These are phyloP conservation scores for Carex pumila DNA, from an alignment of 176 grass and related monocot species.

Conservation along the genomic window DNA sequence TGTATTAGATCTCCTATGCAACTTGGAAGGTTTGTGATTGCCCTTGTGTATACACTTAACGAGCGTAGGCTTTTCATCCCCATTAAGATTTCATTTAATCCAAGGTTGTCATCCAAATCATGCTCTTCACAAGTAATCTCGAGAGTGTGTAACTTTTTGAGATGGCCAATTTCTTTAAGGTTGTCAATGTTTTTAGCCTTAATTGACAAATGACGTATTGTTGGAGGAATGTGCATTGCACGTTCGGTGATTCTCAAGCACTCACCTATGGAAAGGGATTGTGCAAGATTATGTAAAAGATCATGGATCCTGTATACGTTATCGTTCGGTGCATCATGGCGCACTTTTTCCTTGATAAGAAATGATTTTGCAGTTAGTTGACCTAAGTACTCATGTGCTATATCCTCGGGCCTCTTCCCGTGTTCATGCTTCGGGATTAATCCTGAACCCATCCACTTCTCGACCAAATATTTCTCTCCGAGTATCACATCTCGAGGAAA, in stretches of 20 bases:
- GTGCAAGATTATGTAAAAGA: constrained; percentile 19
- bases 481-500: neutral
- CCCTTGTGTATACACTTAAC: neutral
- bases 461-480: neutral
- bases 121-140: neutral
- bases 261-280: constrained; percentile 13
- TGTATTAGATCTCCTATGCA: constrained; percentile 13
- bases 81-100: neutral
- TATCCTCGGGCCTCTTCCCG: constrained; percentile 11
- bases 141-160: constrained; percentile 2
- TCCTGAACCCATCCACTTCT: constrained; percentile 19
- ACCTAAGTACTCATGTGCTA: constrained; percentile 5
- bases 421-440: neutral
- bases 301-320: constrained; percentile 18
- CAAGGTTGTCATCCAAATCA: neutral
- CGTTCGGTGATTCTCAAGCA: neutral
- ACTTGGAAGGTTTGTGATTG: neutral
- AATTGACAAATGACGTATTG: neutral
- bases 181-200: neutral
- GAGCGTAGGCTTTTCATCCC: neutral
- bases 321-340: constrained; percentile 14
- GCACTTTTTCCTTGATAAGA: neutral
- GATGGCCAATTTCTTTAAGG: neutral
- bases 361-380: constrained; percentile 19
- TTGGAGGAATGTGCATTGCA: neutral